Evolutionary conservation across 2,329 filamentous ascomycete species (phyloP).

Genomic region (Aureobasidium subglaciale): DNA sequence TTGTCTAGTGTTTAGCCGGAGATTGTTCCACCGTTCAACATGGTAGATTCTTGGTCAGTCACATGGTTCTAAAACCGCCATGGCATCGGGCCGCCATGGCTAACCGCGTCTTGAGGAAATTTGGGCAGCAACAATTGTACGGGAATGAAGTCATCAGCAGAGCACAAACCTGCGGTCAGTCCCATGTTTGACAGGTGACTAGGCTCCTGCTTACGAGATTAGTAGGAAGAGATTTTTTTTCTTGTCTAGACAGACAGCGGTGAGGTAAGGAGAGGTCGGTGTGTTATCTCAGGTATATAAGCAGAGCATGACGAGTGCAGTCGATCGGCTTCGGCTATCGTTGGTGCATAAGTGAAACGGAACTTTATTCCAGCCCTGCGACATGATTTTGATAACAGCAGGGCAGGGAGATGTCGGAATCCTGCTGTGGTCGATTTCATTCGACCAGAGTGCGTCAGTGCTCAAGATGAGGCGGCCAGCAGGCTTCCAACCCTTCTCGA

Average conservation of each 20-base stretch:
- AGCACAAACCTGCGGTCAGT: constrained; percentile 9
- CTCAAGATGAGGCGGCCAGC: neutral
- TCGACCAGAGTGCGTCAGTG: neutral
- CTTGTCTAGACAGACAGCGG: neutral
- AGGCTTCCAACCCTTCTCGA: neutral
- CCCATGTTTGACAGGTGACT: neutral
- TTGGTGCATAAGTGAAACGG: constrained; percentile 2
- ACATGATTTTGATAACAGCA: neutral
- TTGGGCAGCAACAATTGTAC: constrained; percentile 3
- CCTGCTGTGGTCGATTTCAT: neutral
- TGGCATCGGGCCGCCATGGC: constrained; percentile 1
- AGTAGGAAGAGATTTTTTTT: neutral
- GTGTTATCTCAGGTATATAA: neutral
- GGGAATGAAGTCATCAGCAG: neutral
- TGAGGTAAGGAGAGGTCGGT: neutral
- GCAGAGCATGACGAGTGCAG: constrained; percentile 2
- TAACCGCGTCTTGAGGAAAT: neutral
- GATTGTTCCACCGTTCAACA: neutral
- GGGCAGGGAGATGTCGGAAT: neutral
- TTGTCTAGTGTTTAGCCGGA: neutral
- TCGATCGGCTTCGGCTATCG: constrained; percentile 9
- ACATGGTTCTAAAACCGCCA: neutral
- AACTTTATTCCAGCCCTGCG: constrained; percentile 5
- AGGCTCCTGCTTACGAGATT: neutral
- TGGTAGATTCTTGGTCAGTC: neutral